Evolutionary conservation across 805 yeast species (phyloP).

Genomic region (Torulaspora delbrueckii): DNA sequence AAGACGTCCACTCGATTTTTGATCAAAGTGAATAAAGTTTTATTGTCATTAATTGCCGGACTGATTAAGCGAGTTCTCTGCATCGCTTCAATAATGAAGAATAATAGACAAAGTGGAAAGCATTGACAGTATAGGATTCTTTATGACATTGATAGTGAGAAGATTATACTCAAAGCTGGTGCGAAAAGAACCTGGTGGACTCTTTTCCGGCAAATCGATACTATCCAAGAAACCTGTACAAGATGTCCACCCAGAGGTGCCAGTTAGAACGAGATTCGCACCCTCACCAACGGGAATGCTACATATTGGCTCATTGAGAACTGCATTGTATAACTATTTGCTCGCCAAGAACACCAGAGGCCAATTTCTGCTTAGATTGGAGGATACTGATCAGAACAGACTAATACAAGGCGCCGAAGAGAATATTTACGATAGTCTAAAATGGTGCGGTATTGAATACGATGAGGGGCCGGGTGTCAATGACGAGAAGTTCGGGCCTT

Average conservation of each 20-base stretch:
- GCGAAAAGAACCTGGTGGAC: background rate
- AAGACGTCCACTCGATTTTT: too few relatives aligned
- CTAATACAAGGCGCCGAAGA: conserved; percentile 78
- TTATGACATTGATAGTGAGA: background rate
- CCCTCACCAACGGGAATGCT: conserved; percentile 96
- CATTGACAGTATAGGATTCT: background rate
- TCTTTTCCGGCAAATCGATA: conserved; percentile 8
- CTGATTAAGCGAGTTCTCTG: background rate
- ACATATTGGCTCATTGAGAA: conserved; percentile 90
- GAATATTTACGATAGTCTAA: conserved; percentile 66
- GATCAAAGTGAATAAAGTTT: too few relatives aligned
- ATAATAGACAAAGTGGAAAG: background rate
- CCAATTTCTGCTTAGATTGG: conserved; percentile 72
- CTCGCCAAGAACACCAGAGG: conserved; percentile 79
- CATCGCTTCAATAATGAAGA: background rate
- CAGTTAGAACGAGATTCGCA: conserved; percentile 88
- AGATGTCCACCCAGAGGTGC: conserved; percentile 41
- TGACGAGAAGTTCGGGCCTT: conserved; percentile 52
- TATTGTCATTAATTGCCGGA: background rate
- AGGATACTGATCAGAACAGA: conserved; percentile 87
- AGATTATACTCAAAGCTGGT: conserved; percentile 1
- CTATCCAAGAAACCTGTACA: conserved; percentile 17
- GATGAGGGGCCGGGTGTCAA: conserved; percentile 75
- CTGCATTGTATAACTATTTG: conserved; percentile 86
- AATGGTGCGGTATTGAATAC: conserved; percentile 68